Percentiles rank a stretch among this genome's conserved stretches.
phyloP scores from a whole-genome alignment of 2,329 filamentous ascomycete genomes.

The Exophiala mesophila region DNA sequence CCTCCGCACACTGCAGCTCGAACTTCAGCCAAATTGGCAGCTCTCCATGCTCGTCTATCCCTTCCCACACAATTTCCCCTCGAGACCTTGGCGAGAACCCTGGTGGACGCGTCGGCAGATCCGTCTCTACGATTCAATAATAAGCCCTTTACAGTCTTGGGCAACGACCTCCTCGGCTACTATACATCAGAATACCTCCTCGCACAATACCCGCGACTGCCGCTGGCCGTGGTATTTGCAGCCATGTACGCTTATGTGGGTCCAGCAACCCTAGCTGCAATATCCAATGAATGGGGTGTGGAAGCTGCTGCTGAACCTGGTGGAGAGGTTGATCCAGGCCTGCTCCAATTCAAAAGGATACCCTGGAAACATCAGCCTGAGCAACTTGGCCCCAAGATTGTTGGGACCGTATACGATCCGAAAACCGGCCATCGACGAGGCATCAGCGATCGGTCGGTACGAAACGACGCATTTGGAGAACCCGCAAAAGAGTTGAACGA shows the following conservation, averaged over 20 bases:
- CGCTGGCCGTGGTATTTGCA: conserved; percentile 79
- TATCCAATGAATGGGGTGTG: conserved; percentile 85
- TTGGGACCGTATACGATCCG: conserved; percentile 12
- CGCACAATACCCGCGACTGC: conserved; percentile 84
- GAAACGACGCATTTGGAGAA: conserved; percentile 82
- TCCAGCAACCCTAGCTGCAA: conserved; percentile 63
- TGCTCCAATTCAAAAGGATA: conserved; percentile 69
- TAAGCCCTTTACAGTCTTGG: conserved; percentile 71
- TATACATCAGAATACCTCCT: conserved; percentile 85
- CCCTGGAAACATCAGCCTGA: conserved; percentile 46
- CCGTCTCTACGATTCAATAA: conserved; percentile 81
- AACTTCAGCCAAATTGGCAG: conserved; percentile 80
- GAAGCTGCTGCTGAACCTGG: conserved; percentile 83
- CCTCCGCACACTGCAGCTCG: conserved; percentile 63
- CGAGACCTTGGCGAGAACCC: conserved; percentile 76
- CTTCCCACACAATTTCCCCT: conserved; percentile 78
- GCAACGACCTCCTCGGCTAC: conserved; percentile 77
- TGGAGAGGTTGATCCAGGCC: conserved; percentile 82
- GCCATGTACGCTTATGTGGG: conserved; percentile 82
- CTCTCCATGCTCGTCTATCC: conserved; percentile 81
- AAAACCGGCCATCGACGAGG: conserved; percentile 55
- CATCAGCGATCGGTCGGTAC: conserved; percentile 70
- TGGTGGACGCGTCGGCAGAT: conserved; percentile 84
- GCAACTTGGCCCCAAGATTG: conserved; percentile 35
- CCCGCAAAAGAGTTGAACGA: conserved; percentile 33